phyloP scores from a whole-genome alignment of 2,329 filamentous ascomycete genomes.

The Hymenoscyphus fructigenus region DNA sequence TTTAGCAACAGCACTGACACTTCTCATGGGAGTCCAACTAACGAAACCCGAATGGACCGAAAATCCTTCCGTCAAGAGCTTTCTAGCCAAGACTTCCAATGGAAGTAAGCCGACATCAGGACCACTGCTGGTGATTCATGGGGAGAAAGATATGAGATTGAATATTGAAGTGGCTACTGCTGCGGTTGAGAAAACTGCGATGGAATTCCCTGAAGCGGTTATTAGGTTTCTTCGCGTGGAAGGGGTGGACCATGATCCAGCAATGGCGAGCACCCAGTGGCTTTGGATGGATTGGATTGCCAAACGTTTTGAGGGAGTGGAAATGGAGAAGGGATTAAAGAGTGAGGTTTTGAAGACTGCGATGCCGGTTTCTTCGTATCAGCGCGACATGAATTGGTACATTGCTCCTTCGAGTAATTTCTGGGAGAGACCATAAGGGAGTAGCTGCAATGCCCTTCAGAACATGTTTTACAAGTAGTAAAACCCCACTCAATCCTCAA shows the following conservation, averaged over 20 bases:
- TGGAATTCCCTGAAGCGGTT: neutral
- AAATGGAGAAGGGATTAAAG: neutral
- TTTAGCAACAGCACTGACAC: neutral
- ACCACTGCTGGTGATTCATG: slow-evolving; percentile 17
- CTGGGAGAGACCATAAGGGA: slow-evolving; percentile 8
- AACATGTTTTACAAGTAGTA: no score
- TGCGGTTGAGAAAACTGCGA: neutral
- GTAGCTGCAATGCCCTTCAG: no score
- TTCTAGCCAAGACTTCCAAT: neutral
- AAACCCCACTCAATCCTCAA: no score
- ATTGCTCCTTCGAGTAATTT: slow-evolving; percentile 1
- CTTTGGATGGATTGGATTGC: slow-evolving; percentile 13
- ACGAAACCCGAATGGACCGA: slow-evolving; percentile 13
- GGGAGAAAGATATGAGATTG: slow-evolving; percentile 11
- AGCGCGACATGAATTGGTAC: slow-evolving; percentile 3
- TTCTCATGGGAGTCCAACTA: neutral
- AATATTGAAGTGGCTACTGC: neutral
- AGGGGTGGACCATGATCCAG: neutral
- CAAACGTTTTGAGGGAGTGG: slow-evolving; percentile 1
- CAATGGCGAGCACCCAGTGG: slow-evolving; percentile 4
- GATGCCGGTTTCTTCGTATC: slow-evolving; percentile 8
- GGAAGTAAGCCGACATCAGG: slow-evolving; percentile 15
- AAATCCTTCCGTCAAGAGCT: slow-evolving; percentile 11
- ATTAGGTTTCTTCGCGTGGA: slow-evolving; percentile 4
- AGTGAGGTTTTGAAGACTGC: neutral